Conservation (phyloP, 1,139 yeast species). For the Diutina siamensis region DNA sequence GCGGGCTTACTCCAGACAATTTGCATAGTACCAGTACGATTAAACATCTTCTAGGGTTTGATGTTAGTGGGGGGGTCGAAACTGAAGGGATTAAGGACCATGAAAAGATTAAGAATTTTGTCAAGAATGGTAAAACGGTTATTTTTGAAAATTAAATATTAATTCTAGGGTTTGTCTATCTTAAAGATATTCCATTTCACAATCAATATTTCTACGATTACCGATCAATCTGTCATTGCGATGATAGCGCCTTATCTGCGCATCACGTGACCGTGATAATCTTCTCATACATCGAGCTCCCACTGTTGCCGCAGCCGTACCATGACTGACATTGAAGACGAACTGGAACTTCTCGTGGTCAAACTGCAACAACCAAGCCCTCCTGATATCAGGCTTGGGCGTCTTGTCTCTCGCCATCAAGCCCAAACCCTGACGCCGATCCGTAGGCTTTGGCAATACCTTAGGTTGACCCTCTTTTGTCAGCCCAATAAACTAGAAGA, state of each 20-base stretch:
- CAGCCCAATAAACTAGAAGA: slow-evolving; percentile 25
- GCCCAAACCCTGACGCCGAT: not conserved
- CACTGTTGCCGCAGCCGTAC: not conserved
- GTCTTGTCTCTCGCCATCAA: not conserved
- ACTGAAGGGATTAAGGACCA: not conserved
- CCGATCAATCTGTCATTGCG: not conserved
- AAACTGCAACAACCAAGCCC: not conserved
- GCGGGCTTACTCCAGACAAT: slow-evolving; percentile 75
- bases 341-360: not conserved
- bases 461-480: not conserved
- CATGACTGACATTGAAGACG: slow-evolving; percentile 2
- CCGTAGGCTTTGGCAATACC: not conserved
- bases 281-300: not conserved
- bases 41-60: slow-evolving; percentile 67
- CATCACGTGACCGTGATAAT: not conserved
- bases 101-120: slow-evolving; percentile 1
- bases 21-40: slow-evolving; percentile 38
- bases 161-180: no score
- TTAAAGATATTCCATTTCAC: no score
- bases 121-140: not conserved
- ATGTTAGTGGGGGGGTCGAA: slow-evolving; percentile 84
- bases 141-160: not conserved
- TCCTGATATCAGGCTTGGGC: not conserved
- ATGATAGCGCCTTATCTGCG: not conserved
- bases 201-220: no score